A percentile compares a stretch with the other conserved stretches of the same genome.
phyloP scores from a whole-genome alignment of 176 grass and related monocot genomes.

The Lolium multiflorum region DNA sequence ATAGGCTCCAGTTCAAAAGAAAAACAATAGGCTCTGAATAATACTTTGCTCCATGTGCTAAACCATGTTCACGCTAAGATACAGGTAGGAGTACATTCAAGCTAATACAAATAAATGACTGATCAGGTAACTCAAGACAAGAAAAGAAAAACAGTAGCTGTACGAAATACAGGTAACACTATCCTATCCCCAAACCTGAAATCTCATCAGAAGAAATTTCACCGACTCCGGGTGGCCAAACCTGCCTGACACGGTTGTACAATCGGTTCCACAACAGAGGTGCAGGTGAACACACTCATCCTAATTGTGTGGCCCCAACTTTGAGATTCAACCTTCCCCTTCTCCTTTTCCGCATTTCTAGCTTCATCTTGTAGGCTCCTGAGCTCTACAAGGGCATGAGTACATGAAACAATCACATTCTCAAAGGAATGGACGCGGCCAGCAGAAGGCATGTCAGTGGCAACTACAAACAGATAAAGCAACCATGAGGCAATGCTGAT shows the following conservation, averaged over 20 bases:
- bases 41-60: conserved; percentile 28
- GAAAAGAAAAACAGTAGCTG: neutral
- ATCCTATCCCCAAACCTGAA: conserved; percentile 32
- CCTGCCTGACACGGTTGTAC: conserved; percentile 6
- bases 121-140: conserved; percentile 10
- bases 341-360: conserved; percentile 24
- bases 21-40: conserved; percentile 38
- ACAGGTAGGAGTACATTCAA: conserved; percentile 8
- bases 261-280: neutral
- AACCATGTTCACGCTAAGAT: conserved; percentile 31
- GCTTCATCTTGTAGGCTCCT: conserved; percentile 35
- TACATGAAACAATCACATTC: conserved; percentile 50
- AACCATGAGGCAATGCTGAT: conserved; percentile 25
- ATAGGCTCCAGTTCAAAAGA: no score
- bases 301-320: conserved; percentile 17
- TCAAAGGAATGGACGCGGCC: conserved; percentile 47
- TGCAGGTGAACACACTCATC: conserved; percentile 16
- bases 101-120: conserved; percentile 38
- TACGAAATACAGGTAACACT: conserved; percentile 41
- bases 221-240: conserved; percentile 12
- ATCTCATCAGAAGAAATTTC: conserved; percentile 17
- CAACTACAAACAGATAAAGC: conserved; percentile 20
- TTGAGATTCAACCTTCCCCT: conserved; percentile 1
- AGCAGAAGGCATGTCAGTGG: conserved; percentile 41
- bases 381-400: conserved; percentile 16